These are phyloP conservation scores for Citrus sp. DNA, from an alignment of 345 rosid species.

Conservation along the genomic window DNA sequence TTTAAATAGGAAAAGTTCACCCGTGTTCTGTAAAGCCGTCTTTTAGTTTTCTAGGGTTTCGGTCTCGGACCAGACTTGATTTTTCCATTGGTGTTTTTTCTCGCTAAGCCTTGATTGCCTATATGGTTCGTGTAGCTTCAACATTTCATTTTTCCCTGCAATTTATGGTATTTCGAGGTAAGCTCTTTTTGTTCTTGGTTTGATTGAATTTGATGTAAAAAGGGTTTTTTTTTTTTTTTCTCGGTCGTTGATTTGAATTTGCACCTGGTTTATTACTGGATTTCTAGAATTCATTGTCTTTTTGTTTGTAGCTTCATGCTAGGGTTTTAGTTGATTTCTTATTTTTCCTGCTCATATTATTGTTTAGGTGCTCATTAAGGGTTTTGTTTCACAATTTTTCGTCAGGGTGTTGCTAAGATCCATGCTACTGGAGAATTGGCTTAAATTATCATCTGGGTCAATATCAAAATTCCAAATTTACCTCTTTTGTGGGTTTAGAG, in stretches of 20 bases:
- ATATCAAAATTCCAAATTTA: conserved; percentile 18
- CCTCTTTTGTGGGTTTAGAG: not conserved
- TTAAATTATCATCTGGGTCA: conserved; percentile 12
- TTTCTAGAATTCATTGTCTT: not conserved
- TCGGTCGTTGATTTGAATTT: not conserved
- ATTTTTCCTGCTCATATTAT: not conserved
- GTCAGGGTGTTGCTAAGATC: conserved; percentile 1
- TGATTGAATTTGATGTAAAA: not conserved
- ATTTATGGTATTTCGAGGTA: conserved; percentile 5
- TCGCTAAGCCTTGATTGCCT: not conserved
- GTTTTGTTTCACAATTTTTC: not conserved
- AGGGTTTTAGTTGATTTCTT: not conserved
- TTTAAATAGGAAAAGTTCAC: too few relatives aligned
- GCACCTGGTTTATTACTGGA: conserved; percentile 6
- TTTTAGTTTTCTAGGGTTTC: conserved; percentile 3
- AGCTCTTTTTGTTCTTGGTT: not conserved
- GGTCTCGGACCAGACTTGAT: not conserved
- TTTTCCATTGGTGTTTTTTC: not conserved
- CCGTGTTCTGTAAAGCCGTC: not conserved
- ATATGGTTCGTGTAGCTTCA: not conserved
- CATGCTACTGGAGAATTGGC: not conserved
- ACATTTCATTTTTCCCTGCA: not conserved
- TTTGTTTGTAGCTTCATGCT: not conserved
- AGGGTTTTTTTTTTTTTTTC: not conserved
- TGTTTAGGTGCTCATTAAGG: not conserved